These are phyloP conservation scores for Phaeosphaeriaceae sp. DNA, from an alignment of 2,329 filamentous ascomycete genomes.

Conservation along the genomic window DNA sequence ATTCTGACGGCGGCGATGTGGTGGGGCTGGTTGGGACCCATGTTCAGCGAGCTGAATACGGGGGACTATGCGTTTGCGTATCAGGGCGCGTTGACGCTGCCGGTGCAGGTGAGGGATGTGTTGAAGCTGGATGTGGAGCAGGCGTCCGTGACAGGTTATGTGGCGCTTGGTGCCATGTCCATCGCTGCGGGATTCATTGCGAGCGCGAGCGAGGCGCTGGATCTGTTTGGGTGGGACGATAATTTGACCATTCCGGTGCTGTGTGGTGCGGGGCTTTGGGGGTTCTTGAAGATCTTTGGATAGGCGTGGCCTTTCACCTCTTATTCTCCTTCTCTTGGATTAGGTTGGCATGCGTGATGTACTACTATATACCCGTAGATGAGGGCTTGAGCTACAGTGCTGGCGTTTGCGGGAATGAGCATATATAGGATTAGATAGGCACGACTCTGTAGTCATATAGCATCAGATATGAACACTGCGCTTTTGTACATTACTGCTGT, in stretches of 20 bases:
- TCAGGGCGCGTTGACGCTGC: slow-evolving; percentile 76
- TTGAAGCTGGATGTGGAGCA: slow-evolving; percentile 69
- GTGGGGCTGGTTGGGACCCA: slow-evolving; percentile 84
- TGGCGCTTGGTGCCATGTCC: slow-evolving; percentile 82
- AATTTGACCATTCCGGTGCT: slow-evolving; percentile 96
- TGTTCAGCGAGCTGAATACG: slow-evolving; percentile 42
- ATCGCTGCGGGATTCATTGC: slow-evolving; percentile 88
- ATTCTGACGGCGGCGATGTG: slow-evolving; percentile 84
- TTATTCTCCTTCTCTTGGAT: not conserved
- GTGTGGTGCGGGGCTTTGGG: slow-evolving; percentile 87
- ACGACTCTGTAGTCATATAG: not conserved
- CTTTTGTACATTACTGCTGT: no score
- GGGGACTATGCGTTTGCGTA: slow-evolving; percentile 77
- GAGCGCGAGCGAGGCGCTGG: slow-evolving; percentile 86
- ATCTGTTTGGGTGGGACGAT: slow-evolving; percentile 94
- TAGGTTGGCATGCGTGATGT: not conserved
- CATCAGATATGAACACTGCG: not conserved
- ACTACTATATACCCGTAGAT: not conserved
- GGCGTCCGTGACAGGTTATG: slow-evolving; percentile 70
- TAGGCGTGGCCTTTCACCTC: slow-evolving; percentile 8
- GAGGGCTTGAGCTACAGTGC: not conserved
- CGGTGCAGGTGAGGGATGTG: slow-evolving; percentile 63
- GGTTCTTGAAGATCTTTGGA: slow-evolving; percentile 87
- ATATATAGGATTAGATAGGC: not conserved
- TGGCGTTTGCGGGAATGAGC: not conserved